Base-by-base conservation (phyloP, 768 basidiomycete genomes). In the Amanita molliuscula region DNA sequence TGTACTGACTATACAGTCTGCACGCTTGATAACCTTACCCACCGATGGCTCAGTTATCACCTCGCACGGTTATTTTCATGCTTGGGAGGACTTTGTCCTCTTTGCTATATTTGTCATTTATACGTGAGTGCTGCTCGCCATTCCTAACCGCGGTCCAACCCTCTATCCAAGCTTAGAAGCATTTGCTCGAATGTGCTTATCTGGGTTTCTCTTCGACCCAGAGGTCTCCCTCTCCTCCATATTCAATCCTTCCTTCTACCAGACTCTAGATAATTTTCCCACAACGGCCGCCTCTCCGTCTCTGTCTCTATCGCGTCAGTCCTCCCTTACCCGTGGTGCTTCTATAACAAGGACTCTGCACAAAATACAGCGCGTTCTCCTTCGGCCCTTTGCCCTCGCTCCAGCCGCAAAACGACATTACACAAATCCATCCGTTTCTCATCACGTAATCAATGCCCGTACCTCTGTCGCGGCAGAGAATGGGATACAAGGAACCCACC, bases 1-100 rank as follows among this genome's bases (percentile, higher is more conserved):
- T 50, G 72, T 94, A 18, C 71, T 97, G 44, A 83, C 88, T 4
- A 74, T 87, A 20, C 93, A 97, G 66, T 78, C 89, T 6, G 77
- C 85, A 31, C 74, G 69, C 47, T 67, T 82, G 3, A 62, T 82
- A 28, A 76, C 78, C 16, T 67, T 84, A 3, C 65, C 77, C n/a
- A 67, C 63, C 36, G 65, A 67, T 50, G 67, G 66, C 25, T 58
- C 62, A 1, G 61, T 70, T 8, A 63, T 74, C 6, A 72, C 76
- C 33, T 58, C 75, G 18, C 65, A 60, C 44, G 91, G 91, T 6
- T 97, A 87, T 68, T 96, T 97, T 67, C 79, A 84, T 52, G 55
- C 66, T 10, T 97, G 94, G 94, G 90, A 93, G 59, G 94, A 97
- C 64, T 84, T 78, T 59, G 81, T 73, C 16, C 69, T 97, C n/a